Conservation (phyloP, 768 basidiomycete genomes). For the Pleurotus pulmonarius region DNA sequence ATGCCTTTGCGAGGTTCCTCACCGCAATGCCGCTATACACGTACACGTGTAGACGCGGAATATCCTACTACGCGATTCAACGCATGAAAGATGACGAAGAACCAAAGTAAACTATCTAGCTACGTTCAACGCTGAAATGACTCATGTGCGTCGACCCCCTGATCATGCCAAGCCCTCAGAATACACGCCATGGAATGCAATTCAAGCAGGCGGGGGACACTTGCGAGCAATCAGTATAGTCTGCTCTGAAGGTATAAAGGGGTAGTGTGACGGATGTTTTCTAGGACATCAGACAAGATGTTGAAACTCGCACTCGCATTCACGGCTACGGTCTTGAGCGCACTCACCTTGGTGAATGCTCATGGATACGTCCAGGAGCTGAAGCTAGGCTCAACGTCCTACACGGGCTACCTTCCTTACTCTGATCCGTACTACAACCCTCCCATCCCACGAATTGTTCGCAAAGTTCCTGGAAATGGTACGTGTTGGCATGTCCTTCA, state of each 20-base stretch:
- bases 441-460: constrained; percentile 33
- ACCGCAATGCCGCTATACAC: neutral
- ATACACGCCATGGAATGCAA: too few relatives aligned
- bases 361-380: constrained; percentile 40
- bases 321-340: constrained; percentile 9
- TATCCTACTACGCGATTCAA: too few relatives aligned
- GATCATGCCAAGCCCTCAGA: too few relatives aligned
- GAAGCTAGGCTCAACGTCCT: constrained; percentile 25
- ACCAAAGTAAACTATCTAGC: too few relatives aligned
- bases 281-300: neutral
- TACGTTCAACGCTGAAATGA: too few relatives aligned
- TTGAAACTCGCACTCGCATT: neutral
- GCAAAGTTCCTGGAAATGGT: constrained; percentile 38
- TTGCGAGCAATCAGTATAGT: neutral
- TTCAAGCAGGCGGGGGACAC: too few relatives aligned
- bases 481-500: neutral
- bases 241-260: neutral
- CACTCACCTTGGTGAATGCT: constrained; percentile 18
- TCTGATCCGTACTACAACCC: constrained; percentile 30
- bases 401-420: constrained; percentile 36
- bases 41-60: too few relatives aligned
- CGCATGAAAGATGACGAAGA: too few relatives aligned
- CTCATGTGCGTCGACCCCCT: too few relatives aligned
- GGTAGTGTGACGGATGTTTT: neutral
- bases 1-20: neutral